A percentile compares a stretch with the other conserved stretches of the same genome.
phyloP scores from a whole-genome alignment of 148 eudicot genomes.

The Oxyria digyna region DNA sequence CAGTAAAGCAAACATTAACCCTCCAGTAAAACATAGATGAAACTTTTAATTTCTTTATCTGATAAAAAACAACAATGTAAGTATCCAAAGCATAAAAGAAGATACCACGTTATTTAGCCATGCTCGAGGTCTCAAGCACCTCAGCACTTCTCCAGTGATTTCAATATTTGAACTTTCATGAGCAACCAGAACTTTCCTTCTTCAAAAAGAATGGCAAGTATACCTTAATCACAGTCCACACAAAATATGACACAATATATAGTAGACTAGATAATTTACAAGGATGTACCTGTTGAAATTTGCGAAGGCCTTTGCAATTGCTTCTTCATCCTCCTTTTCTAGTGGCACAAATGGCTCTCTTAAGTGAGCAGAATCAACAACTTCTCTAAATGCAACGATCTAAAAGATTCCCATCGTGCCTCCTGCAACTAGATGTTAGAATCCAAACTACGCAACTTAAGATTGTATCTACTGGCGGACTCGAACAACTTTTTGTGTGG shows the following conservation, averaged over 20 bases:
- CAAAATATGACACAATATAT: background rate
- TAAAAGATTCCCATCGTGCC: constrained; percentile 13
- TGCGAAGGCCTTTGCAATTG: constrained; percentile 43
- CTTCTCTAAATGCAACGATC: constrained; percentile 15
- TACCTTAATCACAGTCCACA: background rate
- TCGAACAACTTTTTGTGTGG: constrained; percentile 33
- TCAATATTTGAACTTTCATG: constrained; percentile 76
- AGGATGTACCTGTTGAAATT: constrained; percentile 35
- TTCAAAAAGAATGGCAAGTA: constrained; percentile 14
- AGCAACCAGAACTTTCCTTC: constrained; percentile 54
- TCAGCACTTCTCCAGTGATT: constrained; percentile 63
- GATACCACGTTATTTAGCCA: constrained; percentile 94
- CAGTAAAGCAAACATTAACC: constrained; percentile 9
- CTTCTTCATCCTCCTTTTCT: constrained; percentile 45
- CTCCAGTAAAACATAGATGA: background rate
- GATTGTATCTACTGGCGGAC: constrained; percentile 19
- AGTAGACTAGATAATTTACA: constrained; percentile 9
- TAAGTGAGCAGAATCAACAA: constrained; percentile 10
- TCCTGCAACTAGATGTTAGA: constrained; percentile 29
- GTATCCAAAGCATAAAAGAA: too few species aligned
- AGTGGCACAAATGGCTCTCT: constrained; percentile 57
- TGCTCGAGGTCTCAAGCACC: constrained; percentile 63
- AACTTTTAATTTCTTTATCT: background rate
- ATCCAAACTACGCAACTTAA: constrained; percentile 17
- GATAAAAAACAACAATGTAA: too few species aligned